Percentiles rank a stretch among this genome's conserved stretches.
These are phyloP conservation scores for Carpinus viminea DNA, from an alignment of 306 rosid genomes.

Conservation along the genomic window DNA sequence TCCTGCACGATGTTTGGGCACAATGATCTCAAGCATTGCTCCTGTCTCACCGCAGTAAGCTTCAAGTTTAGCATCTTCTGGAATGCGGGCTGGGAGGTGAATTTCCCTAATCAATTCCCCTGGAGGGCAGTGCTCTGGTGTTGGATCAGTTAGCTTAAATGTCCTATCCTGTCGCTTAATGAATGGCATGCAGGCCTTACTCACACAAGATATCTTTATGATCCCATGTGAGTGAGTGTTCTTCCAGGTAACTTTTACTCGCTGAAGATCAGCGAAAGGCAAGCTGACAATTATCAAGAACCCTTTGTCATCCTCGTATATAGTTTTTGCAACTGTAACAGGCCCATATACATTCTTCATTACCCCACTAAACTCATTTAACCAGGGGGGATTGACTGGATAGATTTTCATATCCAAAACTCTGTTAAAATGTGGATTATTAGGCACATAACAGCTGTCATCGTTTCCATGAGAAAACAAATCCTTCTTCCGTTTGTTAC, in stretches of 20 bases:
- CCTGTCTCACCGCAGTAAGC: conserved; percentile 88
- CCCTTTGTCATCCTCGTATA: conserved; percentile 82
- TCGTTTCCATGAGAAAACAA: conserved; percentile 60
- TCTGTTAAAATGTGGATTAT: conserved; percentile 67
- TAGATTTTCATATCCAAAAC: conserved; percentile 54
- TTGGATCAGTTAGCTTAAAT: conserved; percentile 78
- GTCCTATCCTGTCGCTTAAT: conserved; percentile 79
- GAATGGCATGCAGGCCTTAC: conserved; percentile 73
- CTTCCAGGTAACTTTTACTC: conserved; percentile 95
- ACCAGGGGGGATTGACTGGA: conserved; percentile 58
- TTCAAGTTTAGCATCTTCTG: conserved; percentile 89
- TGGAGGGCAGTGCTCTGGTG: conserved; percentile 91
- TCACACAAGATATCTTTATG: conserved; percentile 86
- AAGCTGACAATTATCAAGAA: conserved; percentile 79
- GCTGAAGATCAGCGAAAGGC: conserved; percentile 81
- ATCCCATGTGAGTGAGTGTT: conserved; percentile 77
- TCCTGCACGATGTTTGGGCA: conserved; percentile 73
- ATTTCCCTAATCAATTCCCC: conserved; percentile 95
- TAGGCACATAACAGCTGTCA: conserved; percentile 65
- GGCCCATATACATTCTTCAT: conserved; percentile 82
- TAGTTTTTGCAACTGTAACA: conserved; percentile 85
- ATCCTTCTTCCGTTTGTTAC: conserved; percentile 69
- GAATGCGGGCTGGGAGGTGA: conserved; percentile 75
- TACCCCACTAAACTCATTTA: conserved; percentile 77
- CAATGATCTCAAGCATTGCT: conserved; percentile 87